phyloP scores from a whole-genome alignment of 1,284 basidiomycete genomes.

The Somion occarium region DNA sequence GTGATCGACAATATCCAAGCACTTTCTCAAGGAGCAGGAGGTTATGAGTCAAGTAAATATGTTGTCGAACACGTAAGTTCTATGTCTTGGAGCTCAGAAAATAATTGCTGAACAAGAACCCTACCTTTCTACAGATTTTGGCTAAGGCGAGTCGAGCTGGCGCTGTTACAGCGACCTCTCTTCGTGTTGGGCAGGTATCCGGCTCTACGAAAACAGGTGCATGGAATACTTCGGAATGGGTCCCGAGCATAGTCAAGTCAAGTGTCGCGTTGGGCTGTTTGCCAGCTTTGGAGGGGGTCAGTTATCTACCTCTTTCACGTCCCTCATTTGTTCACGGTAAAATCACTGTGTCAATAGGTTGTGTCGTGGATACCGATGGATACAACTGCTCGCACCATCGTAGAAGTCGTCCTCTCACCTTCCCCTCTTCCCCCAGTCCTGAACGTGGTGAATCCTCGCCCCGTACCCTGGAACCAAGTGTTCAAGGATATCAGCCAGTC shows the following conservation, averaged over 20 bases:
- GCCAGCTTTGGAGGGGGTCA: constrained; percentile 15
- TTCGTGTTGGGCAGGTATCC: constrained; percentile 13
- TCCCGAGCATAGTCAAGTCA: constrained; percentile 12
- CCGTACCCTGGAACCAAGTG: not conserved
- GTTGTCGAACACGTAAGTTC: constrained; percentile 11
- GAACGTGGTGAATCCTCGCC: not conserved
- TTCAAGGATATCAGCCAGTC: not conserved
- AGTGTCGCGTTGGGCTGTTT: constrained; percentile 13
- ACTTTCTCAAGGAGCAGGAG: constrained; percentile 1
- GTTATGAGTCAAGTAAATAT: constrained; percentile 14
- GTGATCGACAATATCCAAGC: constrained; percentile 7
- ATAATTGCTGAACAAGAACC: not conserved
- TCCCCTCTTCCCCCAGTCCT: not conserved
- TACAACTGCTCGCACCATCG: constrained; percentile 6
- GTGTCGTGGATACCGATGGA: constrained; percentile 14
- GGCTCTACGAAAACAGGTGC: constrained; percentile 11
- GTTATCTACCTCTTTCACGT: constrained; percentile 9
- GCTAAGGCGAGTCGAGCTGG: not conserved
- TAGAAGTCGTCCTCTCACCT: constrained; percentile 6
- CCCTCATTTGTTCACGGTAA: too few relatives aligned
- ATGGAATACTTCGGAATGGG: constrained; percentile 12
- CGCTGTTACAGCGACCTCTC: constrained; percentile 1
- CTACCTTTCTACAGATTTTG: constrained; percentile 9
- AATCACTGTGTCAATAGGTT: constrained; percentile 6
- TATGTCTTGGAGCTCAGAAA: not conserved